Evolutionary conservation across 495 filamentous ascomycete species (phyloP), one percentile per base, ranked within the genome.

Genomic region (Neurospora pannonica): DNA sequence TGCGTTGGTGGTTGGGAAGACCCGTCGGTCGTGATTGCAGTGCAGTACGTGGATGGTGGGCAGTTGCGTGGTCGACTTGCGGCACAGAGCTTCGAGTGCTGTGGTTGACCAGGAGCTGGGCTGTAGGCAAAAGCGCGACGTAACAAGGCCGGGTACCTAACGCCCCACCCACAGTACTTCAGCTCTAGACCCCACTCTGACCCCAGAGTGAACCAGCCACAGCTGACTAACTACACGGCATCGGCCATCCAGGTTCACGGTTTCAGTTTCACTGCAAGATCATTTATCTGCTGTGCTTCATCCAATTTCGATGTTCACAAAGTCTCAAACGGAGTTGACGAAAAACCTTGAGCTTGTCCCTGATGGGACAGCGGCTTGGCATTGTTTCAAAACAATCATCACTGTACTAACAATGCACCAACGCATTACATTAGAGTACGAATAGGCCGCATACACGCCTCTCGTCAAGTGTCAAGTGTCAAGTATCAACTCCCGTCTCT

Each of bases 91-190:
- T 80, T 77, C 72, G 74, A 76, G 75, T 67, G 54, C 28, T 67
- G 54, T 62, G 54, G 54, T 76, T 38, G 73, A 69, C 72, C 72
- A 71, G 71, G 70, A 72, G 77, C 75, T 78, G 78, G 72, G 73
- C 76, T 78, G 79, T 77, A 81, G 80, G 80, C 80, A 81, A 81
- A 79, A 80, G 80, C 80, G 80, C 80, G 80, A 81, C 80, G 80
- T 81, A 81, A 81, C 80, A 77, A 77, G 74, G 74, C 74, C 42
- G 71, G 76, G 72, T 69, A 67, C 54, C 54, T 67, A 67, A 67
- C 54, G 54, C 54, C 54, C 54, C 54, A 67, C 54, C 54, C 54
- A 67, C 54, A 67, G 54, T 67, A 67, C 54, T 19, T 67, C 54
- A 67, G 54, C 54, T 67, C 54, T 31, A 42, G 54, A 42, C 46